Base-by-base conservation (phyloP, 2,329 filamentous ascomycete genomes). In the Claviceps citrina region DNA sequence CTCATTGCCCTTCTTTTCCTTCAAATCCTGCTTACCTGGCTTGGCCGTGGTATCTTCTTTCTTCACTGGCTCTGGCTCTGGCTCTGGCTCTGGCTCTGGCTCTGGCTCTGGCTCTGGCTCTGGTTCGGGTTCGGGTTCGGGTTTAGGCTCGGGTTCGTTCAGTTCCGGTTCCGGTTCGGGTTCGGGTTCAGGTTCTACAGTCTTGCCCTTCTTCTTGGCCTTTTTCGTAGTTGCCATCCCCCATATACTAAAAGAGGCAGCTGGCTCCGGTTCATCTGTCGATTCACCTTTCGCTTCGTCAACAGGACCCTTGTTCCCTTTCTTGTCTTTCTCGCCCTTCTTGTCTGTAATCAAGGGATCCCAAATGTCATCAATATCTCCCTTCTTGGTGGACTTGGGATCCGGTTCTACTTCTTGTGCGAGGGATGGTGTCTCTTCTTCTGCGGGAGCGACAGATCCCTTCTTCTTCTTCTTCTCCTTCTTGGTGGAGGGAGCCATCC, bases 161-260 rank as follows among this genome's bases (percentile, higher is more conserved):
- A n/a, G n/a, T n/a, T n/a, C n/a, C n/a, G n/a, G n/a, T n/a, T n/a
- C n/a, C n/a, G n/a, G 47, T n/a, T 49, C 32, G 33, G 27, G 38
- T 32, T 36, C 43, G 22, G 28, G 36, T 19, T 40, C 42, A 12
- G 40, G 22, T 18, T 44, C 42, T 5, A 54, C 44, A 30, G 46
- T 54, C 40, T 62, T 64, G 45, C 63, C 66, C 41, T 62, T 63
- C 53, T 72, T 71, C 42, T n/a, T n/a, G n/a, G n/a, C n/a, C n/a
- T n/a, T n/a, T n/a, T n/a, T n/a, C n/a, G n/a, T n/a, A n/a, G n/a
- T n/a, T n/a, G n/a, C n/a, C n/a, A n/a, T n/a, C n/a, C n/a, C n/a
- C n/a, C n/a, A n/a, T n/a, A n/a, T n/a, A n/a, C n/a, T n/a, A n/a
- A n/a, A n/a, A n/a, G n/a, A n/a, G n/a, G n/a, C n/a, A n/a, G n/a